phyloP scores from a whole-genome alignment of 169 alveolate genomes.

The Theileria annulata region DNA sequence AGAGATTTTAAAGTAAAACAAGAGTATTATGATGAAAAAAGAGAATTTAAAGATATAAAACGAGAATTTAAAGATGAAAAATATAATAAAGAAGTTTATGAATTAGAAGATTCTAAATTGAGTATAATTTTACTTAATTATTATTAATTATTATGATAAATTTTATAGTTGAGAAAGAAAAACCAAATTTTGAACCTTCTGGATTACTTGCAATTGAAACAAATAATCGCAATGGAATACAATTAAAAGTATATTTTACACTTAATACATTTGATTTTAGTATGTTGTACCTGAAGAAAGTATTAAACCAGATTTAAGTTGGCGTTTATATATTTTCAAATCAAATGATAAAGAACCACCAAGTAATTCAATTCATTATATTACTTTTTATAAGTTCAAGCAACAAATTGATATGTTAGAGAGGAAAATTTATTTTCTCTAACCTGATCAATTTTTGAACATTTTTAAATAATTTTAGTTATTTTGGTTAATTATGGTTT shows the following conservation, averaged over 20 bases:
- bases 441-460: not conserved
- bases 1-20: too few species aligned
- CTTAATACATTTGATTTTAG: constrained; percentile 44
- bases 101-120: not conserved
- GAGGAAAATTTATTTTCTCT: not conserved
- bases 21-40: too few species aligned
- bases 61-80: not conserved
- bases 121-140: too few species aligned
- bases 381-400: not conserved
- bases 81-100: not conserved
- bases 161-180: constrained; percentile 33
- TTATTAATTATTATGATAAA: too few species aligned
- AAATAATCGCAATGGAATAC: constrained; percentile 74
- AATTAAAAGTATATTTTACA: constrained; percentile 65
- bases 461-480: too few species aligned
- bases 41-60: not conserved
- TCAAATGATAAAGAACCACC: constrained; percentile 25
- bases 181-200: constrained; percentile 84
- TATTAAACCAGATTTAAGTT: constrained; percentile 72
- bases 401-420: not conserved
- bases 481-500: too few species aligned
- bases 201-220: constrained; percentile 83
- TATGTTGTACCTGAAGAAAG: constrained; percentile 82
- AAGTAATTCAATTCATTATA: not conserved
- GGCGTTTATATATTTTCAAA: constrained; percentile 85